Conservation (phyloP, 306 rosid species). For the Rosa persica region DNA sequence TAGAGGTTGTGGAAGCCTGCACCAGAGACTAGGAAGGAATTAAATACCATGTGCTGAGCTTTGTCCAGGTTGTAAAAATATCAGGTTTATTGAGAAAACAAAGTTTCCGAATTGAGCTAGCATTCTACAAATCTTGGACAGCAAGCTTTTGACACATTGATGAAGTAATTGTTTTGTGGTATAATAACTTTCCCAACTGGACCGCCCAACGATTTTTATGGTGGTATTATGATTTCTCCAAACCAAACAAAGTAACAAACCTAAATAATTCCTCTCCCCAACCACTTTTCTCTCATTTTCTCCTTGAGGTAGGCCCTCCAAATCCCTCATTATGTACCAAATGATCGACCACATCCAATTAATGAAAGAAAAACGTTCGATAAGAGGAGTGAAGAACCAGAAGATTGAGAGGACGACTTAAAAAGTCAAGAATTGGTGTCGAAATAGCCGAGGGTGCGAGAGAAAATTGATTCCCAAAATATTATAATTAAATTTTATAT, state of each 20-base stretch:
- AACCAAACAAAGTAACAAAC: constrained; percentile 18
- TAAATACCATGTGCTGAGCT: background rate
- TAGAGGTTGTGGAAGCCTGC: background rate
- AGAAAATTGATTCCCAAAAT: too few relatives aligned
- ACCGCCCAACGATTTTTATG: background rate
- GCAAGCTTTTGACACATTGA: background rate
- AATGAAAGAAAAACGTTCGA: background rate
- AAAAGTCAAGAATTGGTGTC: background rate
- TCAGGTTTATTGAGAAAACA: constrained; percentile 12
- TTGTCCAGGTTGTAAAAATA: background rate
- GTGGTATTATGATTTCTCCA: background rate
- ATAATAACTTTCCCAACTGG: background rate
- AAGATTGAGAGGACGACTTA: background rate
- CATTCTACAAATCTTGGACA: background rate
- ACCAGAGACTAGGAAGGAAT: background rate
- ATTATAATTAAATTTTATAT: too few relatives aligned
- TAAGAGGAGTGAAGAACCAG: background rate
- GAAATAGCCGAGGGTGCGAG: too few relatives aligned
- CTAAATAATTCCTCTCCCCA: constrained; percentile 22
- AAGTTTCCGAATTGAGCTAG: background rate
- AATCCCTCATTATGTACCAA: background rate
- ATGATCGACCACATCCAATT: background rate
- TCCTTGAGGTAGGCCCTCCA: constrained; percentile 18
- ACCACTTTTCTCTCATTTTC: background rate
- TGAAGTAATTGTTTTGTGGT: background rate